Conservation (phyloP, 345 rosid species). For the Corchorus olitorius region DNA sequence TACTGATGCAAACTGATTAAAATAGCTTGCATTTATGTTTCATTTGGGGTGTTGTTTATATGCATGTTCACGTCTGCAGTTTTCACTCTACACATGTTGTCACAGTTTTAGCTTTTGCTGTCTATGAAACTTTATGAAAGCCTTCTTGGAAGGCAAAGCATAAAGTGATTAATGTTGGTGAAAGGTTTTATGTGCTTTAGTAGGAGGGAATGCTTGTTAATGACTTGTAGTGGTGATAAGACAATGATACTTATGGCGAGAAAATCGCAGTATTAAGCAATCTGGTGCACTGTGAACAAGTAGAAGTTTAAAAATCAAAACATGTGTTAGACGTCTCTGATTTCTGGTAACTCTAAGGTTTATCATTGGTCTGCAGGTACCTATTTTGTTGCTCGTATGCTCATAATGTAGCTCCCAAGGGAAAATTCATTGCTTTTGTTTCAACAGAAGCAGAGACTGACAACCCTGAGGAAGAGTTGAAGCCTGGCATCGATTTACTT, state of each 20-base stretch:
- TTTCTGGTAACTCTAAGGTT: background rate
- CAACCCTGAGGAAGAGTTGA: conserved; percentile 72
- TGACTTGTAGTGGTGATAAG: background rate
- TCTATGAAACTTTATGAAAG: background rate
- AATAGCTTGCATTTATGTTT: too few relatives aligned
- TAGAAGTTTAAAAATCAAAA: background rate
- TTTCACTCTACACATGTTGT: background rate
- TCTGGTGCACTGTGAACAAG: background rate
- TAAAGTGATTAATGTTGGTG: background rate
- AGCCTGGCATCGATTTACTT: conserved; percentile 80
- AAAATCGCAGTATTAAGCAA: background rate
- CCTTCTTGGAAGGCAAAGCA: background rate
- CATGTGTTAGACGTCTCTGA: background rate
- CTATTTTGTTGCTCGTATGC: conserved; percentile 94
- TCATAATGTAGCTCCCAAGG: conserved; percentile 92
- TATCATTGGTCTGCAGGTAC: conserved; percentile 53
- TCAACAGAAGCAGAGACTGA: conserved; percentile 93
- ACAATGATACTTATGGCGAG: background rate
- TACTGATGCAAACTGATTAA: background rate
- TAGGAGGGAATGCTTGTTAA: background rate
- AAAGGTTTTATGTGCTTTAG: background rate
- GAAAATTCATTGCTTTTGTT: conserved; percentile 90
- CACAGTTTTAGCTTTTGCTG: background rate
- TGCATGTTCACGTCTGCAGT: background rate
- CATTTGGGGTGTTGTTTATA: too few relatives aligned